phyloP scores from a whole-genome alignment of 345 rosid genomes.

The Salix viminalis region DNA sequence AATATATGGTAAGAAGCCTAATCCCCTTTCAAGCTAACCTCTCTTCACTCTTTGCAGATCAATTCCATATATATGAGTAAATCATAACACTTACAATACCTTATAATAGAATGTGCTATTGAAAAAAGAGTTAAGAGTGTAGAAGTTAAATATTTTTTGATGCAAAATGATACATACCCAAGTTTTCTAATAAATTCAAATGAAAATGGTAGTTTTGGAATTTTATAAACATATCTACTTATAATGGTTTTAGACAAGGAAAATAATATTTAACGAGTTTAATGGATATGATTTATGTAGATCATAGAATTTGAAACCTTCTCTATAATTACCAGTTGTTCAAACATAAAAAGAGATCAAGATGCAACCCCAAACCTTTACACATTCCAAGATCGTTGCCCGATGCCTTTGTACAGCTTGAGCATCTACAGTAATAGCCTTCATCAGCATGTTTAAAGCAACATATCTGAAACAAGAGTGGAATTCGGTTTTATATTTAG shows the following conservation, averaged over 20 bases:
- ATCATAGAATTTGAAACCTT: background rate
- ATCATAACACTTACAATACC: background rate
- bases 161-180: background rate
- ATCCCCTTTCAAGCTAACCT: background rate
- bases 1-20: background rate
- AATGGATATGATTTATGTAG: background rate
- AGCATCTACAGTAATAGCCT: conserved; percentile 78
- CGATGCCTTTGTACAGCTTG: conserved; percentile 98
- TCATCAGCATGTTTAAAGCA: conserved; percentile 96
- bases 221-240: background rate
- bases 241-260: background rate
- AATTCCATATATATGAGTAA: background rate
- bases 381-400: conserved; percentile 94
- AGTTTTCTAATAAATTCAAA: background rate
- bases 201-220: background rate
- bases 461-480: conserved; percentile 62
- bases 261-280: background rate
- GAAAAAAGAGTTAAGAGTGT: background rate
- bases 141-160: background rate
- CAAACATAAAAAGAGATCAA: background rate
- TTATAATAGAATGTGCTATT: background rate
- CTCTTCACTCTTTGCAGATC: background rate
- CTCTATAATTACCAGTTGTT: background rate
- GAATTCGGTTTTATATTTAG: conserved; percentile 10
- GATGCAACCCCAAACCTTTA: conserved; percentile 53